phyloP scores from a whole-genome alignment of 192 early-diverging fungal species.

The Oehlia diaphana region DNA sequence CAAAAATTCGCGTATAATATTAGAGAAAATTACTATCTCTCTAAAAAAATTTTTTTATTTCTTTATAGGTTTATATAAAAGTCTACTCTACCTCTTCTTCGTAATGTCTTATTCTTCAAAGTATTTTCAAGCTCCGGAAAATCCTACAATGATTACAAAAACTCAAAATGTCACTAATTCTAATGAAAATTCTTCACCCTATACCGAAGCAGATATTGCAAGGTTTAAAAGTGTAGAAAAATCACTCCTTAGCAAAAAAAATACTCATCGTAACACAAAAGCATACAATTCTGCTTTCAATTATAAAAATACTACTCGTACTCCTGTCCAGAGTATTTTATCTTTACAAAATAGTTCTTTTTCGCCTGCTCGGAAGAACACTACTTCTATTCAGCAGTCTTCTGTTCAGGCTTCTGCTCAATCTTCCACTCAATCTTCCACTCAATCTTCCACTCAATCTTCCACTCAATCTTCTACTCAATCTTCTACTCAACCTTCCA shows the following conservation, averaged over 20 bases:
- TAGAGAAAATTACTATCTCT: no score
- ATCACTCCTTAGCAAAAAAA: not conserved
- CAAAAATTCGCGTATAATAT: no score
- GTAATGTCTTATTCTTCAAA: not conserved
- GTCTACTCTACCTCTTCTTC: not conserved
- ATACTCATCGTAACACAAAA: not conserved
- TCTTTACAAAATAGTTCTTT: not conserved
- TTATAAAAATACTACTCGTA: not conserved
- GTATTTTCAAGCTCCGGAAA: not conserved
- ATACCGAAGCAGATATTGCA: not conserved
- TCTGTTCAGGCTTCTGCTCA: no score
- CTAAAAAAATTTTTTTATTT: no score
- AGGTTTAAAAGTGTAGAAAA: not conserved
- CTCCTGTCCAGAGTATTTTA: not conserved
- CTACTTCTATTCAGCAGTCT: no score
- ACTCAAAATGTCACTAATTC: not conserved
- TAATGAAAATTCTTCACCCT: not conserved
- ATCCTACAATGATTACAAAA: not conserved
- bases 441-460: no score
- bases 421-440: no score
- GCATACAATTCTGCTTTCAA: not conserved
- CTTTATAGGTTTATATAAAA: no score
- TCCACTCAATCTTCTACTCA: no score
- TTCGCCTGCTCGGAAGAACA: not conserved
- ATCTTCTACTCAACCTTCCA: no score